A percentile compares a stretch with the other conserved stretches of the same genome.
These are phyloP conservation scores for Chaetomium sp. DNA, from an alignment of 2,329 filamentous ascomycete genomes.

Conservation along the genomic window DNA sequence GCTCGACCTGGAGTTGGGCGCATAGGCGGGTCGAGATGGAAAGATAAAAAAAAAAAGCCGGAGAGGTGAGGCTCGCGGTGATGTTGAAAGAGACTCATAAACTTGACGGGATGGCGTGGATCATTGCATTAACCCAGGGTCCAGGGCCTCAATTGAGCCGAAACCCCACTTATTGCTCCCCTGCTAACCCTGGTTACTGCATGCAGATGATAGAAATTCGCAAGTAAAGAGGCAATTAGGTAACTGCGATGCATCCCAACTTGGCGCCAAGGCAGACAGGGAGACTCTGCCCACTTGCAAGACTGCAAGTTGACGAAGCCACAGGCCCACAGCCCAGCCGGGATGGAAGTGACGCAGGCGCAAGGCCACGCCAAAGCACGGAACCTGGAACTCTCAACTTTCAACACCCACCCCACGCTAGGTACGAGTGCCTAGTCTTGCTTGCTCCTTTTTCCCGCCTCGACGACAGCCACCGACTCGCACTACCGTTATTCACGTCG, in stretches of 20 bases:
- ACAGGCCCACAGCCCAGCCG: background rate
- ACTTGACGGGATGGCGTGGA: slow-evolving; percentile 28
- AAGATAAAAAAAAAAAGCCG: background rate
- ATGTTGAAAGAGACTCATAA: slow-evolving; percentile 33
- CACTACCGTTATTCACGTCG: background rate
- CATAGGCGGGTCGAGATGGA: background rate
- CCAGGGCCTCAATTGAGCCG: slow-evolving; percentile 21
- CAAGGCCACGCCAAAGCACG: background rate
- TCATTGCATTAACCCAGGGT: slow-evolving; percentile 27
- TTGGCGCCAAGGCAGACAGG: slow-evolving; percentile 6
- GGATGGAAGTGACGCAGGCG: background rate
- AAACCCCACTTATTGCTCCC: slow-evolving; percentile 4
- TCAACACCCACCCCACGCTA: background rate
- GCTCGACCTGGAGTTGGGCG: background rate
- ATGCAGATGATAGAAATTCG: background rate
- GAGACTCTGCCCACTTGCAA: background rate
- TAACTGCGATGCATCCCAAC: background rate
- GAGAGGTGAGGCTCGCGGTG: slow-evolving; percentile 17
- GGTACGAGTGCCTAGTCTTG: background rate
- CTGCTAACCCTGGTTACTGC: background rate
- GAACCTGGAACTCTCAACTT: background rate
- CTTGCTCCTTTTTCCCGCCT: background rate
- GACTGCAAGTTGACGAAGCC: background rate
- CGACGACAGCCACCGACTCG: slow-evolving; percentile 1
- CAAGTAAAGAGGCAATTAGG: slow-evolving; percentile 4